Conservation (phyloP, 495 filamentous ascomycete species). For the Penicillium steckii region DNA sequence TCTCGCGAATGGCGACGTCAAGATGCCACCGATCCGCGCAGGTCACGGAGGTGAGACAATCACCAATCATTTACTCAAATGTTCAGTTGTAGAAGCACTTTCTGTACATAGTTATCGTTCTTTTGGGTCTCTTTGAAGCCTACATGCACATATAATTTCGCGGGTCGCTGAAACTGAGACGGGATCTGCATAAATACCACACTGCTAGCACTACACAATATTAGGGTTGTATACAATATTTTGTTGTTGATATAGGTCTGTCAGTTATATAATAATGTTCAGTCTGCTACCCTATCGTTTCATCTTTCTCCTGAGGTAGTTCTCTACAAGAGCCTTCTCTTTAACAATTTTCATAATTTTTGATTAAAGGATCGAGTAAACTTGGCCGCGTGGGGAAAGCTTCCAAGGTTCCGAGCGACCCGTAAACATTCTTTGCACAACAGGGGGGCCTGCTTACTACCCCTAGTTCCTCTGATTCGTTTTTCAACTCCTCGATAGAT, state of each 20-base stretch:
- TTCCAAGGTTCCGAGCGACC: slow-evolving; percentile 25
- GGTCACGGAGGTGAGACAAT: slow-evolving; percentile 53
- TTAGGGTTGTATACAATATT: not conserved
- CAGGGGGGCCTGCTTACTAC: not conserved
- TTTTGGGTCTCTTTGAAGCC: not conserved
- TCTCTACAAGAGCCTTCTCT: too few species aligned
- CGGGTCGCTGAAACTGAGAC: not conserved
- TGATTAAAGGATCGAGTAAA: too few species aligned
- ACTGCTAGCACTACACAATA: not conserved
- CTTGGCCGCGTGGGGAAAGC: slow-evolving; percentile 22
- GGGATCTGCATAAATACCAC: not conserved
- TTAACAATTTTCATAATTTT: too few species aligned
- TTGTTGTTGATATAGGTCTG: too few species aligned
- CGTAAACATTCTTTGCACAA: slow-evolving; percentile 11
- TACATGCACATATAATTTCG: not conserved
- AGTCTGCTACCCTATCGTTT: not conserved
- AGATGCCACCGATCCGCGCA: slow-evolving; percentile 81
- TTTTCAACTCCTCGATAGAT: not conserved
- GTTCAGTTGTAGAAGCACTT: slow-evolving; percentile 6
- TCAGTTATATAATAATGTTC: too few species aligned
- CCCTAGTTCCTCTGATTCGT: not conserved
- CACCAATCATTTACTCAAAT: not conserved
- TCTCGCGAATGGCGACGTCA: slow-evolving; percentile 77
- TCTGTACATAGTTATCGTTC: slow-evolving; percentile 18
- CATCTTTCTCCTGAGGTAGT: not conserved